Percentiles rank a stretch among this genome's conserved stretches.
These are phyloP conservation scores for Elymus sibiricus DNA, from an alignment of 176 grass and related monocot species.

Conservation along the genomic window DNA sequence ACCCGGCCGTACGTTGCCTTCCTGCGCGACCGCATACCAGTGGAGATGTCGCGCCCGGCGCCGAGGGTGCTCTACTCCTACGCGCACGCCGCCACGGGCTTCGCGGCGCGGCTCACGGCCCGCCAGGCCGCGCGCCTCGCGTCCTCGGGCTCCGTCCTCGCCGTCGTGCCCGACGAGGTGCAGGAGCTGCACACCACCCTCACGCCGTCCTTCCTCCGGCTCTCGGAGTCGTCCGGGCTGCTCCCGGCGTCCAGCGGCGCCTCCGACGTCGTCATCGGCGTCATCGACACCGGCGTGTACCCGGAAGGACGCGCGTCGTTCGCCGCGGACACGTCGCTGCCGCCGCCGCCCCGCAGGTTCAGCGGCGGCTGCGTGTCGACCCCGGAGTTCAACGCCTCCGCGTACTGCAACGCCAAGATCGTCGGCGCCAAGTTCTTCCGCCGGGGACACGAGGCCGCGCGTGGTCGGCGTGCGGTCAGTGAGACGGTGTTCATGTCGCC, in stretches of 20 bases:
- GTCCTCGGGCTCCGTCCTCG: constrained; percentile 27
- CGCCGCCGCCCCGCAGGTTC: not conserved
- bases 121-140: constrained; percentile 42
- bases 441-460: not conserved
- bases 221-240: constrained; percentile 37
- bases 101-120: constrained; percentile 39
- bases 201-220: constrained; percentile 47
- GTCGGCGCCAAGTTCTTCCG: constrained; percentile 38
- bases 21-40: not conserved
- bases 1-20: not conserved
- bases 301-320: constrained; percentile 28
- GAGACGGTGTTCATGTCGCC: constrained; percentile 35
- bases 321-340: not conserved
- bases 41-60: not conserved
- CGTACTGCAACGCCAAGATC: constrained; percentile 44
- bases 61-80: constrained; percentile 22
- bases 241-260: constrained; percentile 25
- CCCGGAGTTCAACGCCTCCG: constrained; percentile 12
- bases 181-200: constrained; percentile 39
- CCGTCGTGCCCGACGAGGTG: constrained; percentile 27
- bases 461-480: not conserved
- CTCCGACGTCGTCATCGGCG: constrained; percentile 17
- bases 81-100: constrained; percentile 29
- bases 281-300: constrained; percentile 22
- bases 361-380: constrained; percentile 25